Base-by-base conservation (phyloP, 805 yeast species). In the Starmerella apicola region DNA sequence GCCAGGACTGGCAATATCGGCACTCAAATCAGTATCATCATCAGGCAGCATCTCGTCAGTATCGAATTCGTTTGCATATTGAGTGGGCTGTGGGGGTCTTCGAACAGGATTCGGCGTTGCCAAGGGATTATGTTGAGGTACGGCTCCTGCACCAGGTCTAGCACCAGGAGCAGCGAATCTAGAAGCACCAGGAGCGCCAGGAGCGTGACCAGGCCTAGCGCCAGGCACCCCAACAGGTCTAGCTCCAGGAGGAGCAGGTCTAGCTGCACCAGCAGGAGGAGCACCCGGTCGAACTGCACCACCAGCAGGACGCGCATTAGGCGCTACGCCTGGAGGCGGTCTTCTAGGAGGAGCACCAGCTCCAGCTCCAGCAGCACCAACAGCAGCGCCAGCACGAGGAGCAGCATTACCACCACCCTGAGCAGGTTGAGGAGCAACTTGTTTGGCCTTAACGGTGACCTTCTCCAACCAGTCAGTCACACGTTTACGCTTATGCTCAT, bases 401-500 rank as follows among this genome's bases (percentile, higher is more conserved):
- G 43, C 20, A 19, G 43, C 25, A 16, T 50, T 32, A 19, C 45
- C 41, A 13, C 48, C 35, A 17, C 45, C 38, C 10, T 31, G 33
- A 9, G 48, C 37, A 24, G 46, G 39, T 31, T 47, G 26, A 20
- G 26, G 17, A 20, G 34, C 5, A 6, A 5, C 21, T 12, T 18
- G 17, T 15, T 19, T 17, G 25, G 25, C 34, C 27, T 66, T 68
- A 1, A 81, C 81, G 27, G 65, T 64, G 1, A 76, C 83, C 9
- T 61, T 56, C 37, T 73, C 75, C 46, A 51, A 71, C 37, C 70
- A 72, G 23, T 76, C 78, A 31, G 63, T 63, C 27, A 88, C 79
- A 53, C 84, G 83, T 38, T 68, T 66, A 58, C 70, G 72, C 56
- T 88, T 75, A 50, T 76, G 70, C 36, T 78, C 83, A 52, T 88